A percentile compares a stretch with the other conserved stretches of the same genome.
Conservation (phyloP, 495 filamentous ascomycete genomes). For the Bacidia gigantensis region DNA sequence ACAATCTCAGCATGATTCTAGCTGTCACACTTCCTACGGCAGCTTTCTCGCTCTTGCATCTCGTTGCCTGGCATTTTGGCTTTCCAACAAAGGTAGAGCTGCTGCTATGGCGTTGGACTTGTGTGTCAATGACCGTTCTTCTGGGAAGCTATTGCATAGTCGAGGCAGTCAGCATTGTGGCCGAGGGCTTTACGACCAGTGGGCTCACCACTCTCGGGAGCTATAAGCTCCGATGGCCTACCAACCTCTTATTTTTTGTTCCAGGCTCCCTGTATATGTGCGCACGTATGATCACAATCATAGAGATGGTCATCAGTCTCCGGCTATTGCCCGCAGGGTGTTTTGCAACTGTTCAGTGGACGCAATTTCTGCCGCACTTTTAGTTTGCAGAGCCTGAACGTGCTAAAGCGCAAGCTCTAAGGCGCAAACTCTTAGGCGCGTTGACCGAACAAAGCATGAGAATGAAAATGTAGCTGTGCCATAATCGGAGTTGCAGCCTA, state of each 20-base stretch:
- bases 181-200: conserved; percentile 5
- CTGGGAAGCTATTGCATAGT: conserved; percentile 2
- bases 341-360: conserved; percentile 16
- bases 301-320: conserved; percentile 12
- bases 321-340: conserved; percentile 10
- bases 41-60: conserved; percentile 22
- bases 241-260: conserved; percentile 14
- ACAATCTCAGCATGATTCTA: conserved; percentile 8
- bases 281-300: conserved; percentile 11
- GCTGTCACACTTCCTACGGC: conserved; percentile 5
- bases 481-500: no score
- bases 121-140: conserved; percentile 4
- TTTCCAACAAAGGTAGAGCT: conserved; percentile 26
- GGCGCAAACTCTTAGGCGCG: no score
- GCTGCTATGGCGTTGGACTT: conserved; percentile 21
- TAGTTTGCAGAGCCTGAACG: no score
- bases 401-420: no score
- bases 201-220: conserved; percentile 6
- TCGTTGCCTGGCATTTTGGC: conserved; percentile 27
- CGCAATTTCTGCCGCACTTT: conserved; percentile 16
- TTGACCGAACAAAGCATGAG: no score
- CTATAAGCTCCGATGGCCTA: conserved; percentile 16
- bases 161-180: conserved; percentile 8
- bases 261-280: conserved; percentile 11
- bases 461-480: no score